Evolutionary conservation across 805 yeast genomes (phyloP).

Genomic region (Myxozyma udenii): DNA sequence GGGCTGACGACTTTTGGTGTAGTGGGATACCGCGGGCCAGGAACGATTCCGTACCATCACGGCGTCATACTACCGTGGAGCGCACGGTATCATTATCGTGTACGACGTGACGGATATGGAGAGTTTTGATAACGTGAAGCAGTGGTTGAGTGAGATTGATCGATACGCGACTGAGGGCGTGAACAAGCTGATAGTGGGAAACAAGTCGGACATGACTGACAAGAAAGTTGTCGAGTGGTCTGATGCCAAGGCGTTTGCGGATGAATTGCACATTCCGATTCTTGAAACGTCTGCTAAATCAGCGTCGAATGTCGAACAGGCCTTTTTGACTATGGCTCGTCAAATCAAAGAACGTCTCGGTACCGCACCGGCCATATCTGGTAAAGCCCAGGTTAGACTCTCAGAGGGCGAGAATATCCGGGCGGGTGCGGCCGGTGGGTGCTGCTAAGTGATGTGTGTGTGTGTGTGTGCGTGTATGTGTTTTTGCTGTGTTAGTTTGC

Average conservation of each 20-base stretch:
- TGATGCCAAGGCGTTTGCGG: conserved; percentile 96
- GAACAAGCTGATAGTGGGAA: conserved; percentile 91
- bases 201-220: conserved; percentile 90
- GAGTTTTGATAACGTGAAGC: conserved; percentile 87
- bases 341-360: conserved; percentile 94
- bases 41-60: conserved; percentile 98
- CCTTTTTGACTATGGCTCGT: conserved; percentile 97
- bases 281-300: conserved; percentile 94
- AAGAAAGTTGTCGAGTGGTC: conserved; percentile 94
- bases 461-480: no score
- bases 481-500: not conserved
- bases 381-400: conserved; percentile 43
- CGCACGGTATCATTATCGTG: conserved; percentile 96
- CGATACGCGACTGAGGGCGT: conserved; percentile 98
- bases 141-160: conserved; percentile 98
- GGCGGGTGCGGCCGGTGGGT: conserved; percentile 41
- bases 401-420: conserved; percentile 44
- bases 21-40: conserved; percentile 99
- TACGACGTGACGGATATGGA: conserved; percentile 95
- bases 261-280: conserved; percentile 88
- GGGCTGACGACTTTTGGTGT: conserved; percentile 2
- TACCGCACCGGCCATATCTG: conserved; percentile 48
- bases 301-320: conserved; percentile 96
- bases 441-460: conserved; percentile 50
- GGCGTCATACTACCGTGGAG: conserved; percentile 95